These are phyloP conservation scores for Pyronema domesticum DNA, from an alignment of 495 filamentous ascomycete genomes.

Conservation along the genomic window DNA sequence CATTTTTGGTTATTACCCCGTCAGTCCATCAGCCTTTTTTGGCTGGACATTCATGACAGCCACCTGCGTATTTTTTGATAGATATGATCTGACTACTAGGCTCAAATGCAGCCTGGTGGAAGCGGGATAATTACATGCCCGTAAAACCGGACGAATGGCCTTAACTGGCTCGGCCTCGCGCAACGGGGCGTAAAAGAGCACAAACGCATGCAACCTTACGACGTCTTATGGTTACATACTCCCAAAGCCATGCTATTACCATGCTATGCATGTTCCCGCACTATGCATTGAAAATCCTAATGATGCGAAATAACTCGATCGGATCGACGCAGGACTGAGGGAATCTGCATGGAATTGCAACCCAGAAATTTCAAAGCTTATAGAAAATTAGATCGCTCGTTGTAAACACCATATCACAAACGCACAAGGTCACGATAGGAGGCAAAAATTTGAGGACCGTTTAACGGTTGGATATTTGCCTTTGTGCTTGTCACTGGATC, in stretches of 20 bases:
- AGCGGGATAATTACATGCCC: too few relatives aligned
- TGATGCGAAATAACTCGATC: neutral
- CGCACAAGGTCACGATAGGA: too few relatives aligned
- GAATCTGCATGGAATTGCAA: neutral
- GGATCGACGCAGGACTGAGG: neutral
- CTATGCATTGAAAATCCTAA: neutral
- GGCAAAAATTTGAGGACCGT: too few relatives aligned
- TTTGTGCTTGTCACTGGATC: too few relatives aligned
- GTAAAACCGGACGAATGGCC: neutral
- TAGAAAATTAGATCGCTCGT: neutral
- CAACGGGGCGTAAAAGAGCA: neutral
- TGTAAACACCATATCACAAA: neutral
- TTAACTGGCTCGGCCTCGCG: neutral
- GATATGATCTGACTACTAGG: too few relatives aligned
- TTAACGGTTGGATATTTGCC: too few relatives aligned
- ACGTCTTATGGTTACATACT: neutral
- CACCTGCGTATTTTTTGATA: too few relatives aligned
- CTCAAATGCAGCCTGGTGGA: too few relatives aligned
- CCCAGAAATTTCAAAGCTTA: neutral
- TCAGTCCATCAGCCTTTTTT: too few relatives aligned
- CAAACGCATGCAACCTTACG: neutral
- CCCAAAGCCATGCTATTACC: neutral
- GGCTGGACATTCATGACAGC: too few relatives aligned
- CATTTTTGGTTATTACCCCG: too few relatives aligned
- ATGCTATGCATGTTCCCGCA: neutral